A percentile compares a stretch with the other conserved stretches of the same genome.
These are phyloP conservation scores for Fusarium gaditjirri DNA, from an alignment of 2,329 filamentous ascomycete genomes.

Conservation along the genomic window DNA sequence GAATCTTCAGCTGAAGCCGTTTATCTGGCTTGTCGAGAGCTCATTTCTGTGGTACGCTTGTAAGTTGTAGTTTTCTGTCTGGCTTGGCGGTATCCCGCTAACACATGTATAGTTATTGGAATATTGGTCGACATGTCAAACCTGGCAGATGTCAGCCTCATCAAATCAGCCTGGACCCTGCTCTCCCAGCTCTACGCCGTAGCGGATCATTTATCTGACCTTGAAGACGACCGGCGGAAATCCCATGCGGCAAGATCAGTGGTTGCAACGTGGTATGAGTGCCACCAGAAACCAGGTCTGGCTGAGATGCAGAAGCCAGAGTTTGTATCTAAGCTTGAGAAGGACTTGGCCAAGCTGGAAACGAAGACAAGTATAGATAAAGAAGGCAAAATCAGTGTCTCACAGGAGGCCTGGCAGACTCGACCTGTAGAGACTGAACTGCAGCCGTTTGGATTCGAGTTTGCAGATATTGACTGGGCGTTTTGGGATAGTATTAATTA, in stretches of 20 bases:
- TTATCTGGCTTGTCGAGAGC: constrained; percentile 1
- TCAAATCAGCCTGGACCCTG: constrained; percentile 11
- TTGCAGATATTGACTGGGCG: constrained; percentile 24
- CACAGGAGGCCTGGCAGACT: not conserved
- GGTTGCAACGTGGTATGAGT: constrained; percentile 19
- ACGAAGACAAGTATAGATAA: rapidly evolving
- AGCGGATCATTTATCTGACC: not conserved
- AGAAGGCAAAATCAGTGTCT: not conserved
- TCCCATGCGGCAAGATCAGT: constrained; percentile 17
- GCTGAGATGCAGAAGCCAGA: not conserved
- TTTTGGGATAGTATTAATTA: constrained; percentile 27
- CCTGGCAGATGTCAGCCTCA: not conserved
- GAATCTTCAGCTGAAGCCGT: not conserved
- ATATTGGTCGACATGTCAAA: constrained; percentile 16
- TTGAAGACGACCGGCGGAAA: constrained; percentile 13
- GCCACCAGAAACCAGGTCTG: constrained; percentile 7
- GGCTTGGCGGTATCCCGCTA: not conserved
- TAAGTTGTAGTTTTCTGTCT: not conserved
- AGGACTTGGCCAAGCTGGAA: not conserved
- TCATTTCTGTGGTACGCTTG: constrained; percentile 18
- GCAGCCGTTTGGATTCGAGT: constrained; percentile 26
- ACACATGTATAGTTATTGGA: not conserved
- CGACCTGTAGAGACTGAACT: not conserved
- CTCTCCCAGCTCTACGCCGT: constrained; percentile 1
- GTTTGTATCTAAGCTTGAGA: constrained; percentile 13